Evolutionary conservation across 1,284 basidiomycete species (phyloP), one percentile per base, ranked within the genome.

Genomic region (Thelephora terrestris): DNA sequence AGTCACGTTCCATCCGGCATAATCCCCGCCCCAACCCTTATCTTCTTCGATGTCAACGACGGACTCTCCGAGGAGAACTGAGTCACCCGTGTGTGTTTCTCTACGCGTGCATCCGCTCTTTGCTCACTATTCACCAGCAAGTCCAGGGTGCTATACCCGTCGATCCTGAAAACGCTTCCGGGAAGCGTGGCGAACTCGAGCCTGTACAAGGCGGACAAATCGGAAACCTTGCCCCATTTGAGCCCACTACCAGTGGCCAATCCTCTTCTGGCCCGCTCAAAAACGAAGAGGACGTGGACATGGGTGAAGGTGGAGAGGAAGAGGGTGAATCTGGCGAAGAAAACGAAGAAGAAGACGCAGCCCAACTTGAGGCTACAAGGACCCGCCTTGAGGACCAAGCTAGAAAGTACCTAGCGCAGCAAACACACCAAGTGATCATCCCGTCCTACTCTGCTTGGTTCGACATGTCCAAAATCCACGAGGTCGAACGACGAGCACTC

Each of bases 361-460:
- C 85, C 1, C 83, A 85, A 58, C 71, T 85, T 25, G 86, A 91
- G 60, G 85, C 86, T 18, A 85, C 84, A 57, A 77, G 87, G 52
- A 67, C 79, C 45, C 76, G 79, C 37, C 78, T 91, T 20, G 89
- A 92, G 58, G 86, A 89, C 55, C 86, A 91, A 60, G 91, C 91
- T 36, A 79, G 86, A 53, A 88, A 91, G 61, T 99, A 99, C 66
- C 85, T 99, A 44, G 92, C 94, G 0, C 88, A 89, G 1, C 95
- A 99, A 68, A 97, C 94, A 1, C 96, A 99, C 66, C 89, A 93
- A 60, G 84, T 99, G 62, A 85, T 99, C 61, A 91, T 99, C 52
- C 95, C 95, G 1, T 96, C 92, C 21, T 99, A 98, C 66, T 85
- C 93, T 18, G 91, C 92, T 7, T 99, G 96, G 96, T 99, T 98